Conservation (phyloP, 1,284 basidiomycete genomes). For the Naganishia cerealis region DNA sequence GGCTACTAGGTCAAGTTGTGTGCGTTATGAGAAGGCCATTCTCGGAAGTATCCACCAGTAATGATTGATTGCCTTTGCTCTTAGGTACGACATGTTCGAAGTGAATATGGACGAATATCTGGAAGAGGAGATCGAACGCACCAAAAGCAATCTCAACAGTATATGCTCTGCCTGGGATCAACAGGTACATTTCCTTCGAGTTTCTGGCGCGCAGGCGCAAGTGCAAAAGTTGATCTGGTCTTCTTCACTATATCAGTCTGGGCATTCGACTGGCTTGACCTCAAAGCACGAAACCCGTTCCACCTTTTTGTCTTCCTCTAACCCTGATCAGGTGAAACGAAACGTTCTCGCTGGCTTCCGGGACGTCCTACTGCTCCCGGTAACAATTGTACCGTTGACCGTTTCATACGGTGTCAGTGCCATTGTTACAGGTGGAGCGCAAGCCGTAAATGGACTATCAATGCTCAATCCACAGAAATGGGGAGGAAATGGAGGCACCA, state of each 20-base stretch:
- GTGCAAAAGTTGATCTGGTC: background rate
- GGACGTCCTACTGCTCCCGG: slow-evolving; percentile 82
- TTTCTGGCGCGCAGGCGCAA: background rate
- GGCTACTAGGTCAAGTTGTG: slow-evolving; percentile 47
- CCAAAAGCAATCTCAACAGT: slow-evolving; percentile 70
- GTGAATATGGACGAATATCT: slow-evolving; percentile 94
- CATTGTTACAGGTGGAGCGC: slow-evolving; percentile 63
- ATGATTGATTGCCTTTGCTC: background rate
- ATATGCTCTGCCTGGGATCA: slow-evolving; percentile 78
- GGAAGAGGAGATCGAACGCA: slow-evolving; percentile 82
- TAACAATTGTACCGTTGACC: slow-evolving; percentile 90
- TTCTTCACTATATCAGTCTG: background rate
- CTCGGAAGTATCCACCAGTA: background rate
- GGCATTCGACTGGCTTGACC: slow-evolving; percentile 7
- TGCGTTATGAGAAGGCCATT: slow-evolving; percentile 35
- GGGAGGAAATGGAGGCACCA: slow-evolving; percentile 53
- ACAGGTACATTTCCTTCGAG: slow-evolving; percentile 56
- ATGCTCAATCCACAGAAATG: slow-evolving; percentile 85
- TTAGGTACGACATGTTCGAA: slow-evolving; percentile 88
- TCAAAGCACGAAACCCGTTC: slow-evolving; percentile 37
- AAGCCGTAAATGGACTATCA: slow-evolving; percentile 76
- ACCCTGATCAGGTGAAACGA: slow-evolving; percentile 87
- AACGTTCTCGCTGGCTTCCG: slow-evolving; percentile 90
- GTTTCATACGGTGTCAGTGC: slow-evolving; percentile 70
- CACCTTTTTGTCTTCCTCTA: slow-evolving; percentile 75